Percentiles rank a stretch among this genome's conserved stretches.
Conservation (phyloP, 176 grass and related monocot species). For the Ensete ventricosum region DNA sequence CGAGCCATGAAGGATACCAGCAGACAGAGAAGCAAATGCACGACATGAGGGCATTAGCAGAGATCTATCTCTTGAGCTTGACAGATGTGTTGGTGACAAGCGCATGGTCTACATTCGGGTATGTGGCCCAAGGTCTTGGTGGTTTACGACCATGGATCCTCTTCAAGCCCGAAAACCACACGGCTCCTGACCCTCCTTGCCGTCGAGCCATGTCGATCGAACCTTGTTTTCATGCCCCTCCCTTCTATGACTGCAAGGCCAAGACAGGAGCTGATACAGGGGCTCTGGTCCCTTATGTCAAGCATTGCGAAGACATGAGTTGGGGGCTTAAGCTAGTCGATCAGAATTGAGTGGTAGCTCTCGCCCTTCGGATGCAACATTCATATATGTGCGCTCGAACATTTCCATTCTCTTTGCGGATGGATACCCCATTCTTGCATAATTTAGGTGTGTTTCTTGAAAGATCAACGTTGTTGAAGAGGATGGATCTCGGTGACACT, state of each 20-base stretch:
- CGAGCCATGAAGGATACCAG: constrained; percentile 80
- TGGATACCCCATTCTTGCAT: too few species aligned
- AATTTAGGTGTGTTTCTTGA: too few species aligned
- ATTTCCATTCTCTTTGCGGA: too few species aligned
- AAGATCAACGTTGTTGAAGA: too few species aligned
- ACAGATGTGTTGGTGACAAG: constrained; percentile 75
- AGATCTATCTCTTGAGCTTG: constrained; percentile 85
- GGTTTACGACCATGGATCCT: constrained; percentile 76
- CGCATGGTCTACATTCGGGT: constrained; percentile 92
- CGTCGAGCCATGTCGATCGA: constrained; percentile 64
- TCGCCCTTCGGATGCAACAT: not conserved
- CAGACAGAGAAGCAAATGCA: constrained; percentile 66
- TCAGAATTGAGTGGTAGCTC: constrained; percentile 25
- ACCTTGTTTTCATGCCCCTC: constrained; percentile 87
- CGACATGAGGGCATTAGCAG: constrained; percentile 79
- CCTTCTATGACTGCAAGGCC: constrained; percentile 69
- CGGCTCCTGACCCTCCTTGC: constrained; percentile 55
- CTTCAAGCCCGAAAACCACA: constrained; percentile 60
- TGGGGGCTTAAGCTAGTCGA: constrained; percentile 87
- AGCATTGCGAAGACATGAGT: constrained; percentile 85
- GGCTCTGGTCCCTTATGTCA: constrained; percentile 65
- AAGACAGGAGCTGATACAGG: constrained; percentile 60
- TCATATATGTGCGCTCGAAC: too few species aligned
- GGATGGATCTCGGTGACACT: not conserved
- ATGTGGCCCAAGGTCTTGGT: constrained; percentile 77